Conservation (phyloP, 495 filamentous ascomycete species). For the Hypoxylon fuscum region DNA sequence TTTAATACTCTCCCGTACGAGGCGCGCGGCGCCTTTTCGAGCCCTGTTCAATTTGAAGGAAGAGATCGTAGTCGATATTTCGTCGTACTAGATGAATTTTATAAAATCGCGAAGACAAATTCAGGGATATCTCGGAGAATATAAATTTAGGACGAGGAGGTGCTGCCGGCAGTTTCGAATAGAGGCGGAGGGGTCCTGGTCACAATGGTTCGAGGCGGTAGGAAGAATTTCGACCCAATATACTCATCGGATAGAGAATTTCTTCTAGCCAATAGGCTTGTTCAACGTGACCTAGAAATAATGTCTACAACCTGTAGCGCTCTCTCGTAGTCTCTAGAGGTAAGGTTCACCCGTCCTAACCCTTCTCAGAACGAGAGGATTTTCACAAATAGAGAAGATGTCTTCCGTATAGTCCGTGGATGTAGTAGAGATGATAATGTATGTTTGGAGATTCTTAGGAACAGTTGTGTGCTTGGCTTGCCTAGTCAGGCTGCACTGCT, state of each 20-base stretch:
- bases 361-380: conserved; percentile 20
- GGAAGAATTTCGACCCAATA: conserved; percentile 31
- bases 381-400: conserved; percentile 27
- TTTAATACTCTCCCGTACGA: conserved; percentile 16
- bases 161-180: conserved; percentile 8
- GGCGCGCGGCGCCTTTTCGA: conserved; percentile 13
- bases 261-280: conserved; percentile 27
- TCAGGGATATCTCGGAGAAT: conserved; percentile 9
- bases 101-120: conserved; percentile 1
- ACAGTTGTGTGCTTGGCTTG: conserved; percentile 31
- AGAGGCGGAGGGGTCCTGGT: conserved; percentile 20
- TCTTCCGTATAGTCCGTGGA: conserved; percentile 23
- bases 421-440: conserved; percentile 29
- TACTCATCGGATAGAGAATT: conserved; percentile 29
- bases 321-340: conserved; percentile 9
- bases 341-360: conserved; percentile 17
- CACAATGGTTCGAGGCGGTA: conserved; percentile 23
- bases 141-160: not conserved
- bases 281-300: conserved; percentile 23
- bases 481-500: conserved; percentile 27
- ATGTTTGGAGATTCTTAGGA: conserved; percentile 18
- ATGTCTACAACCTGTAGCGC: conserved; percentile 26
- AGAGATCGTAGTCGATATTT: conserved; percentile 15
- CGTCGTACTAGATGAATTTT: conserved; percentile 9
- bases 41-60: conserved; percentile 8